Conservation (phyloP, 371 early-diverging fungal genomes). For the Syncephalastrum monosporum region DNA sequence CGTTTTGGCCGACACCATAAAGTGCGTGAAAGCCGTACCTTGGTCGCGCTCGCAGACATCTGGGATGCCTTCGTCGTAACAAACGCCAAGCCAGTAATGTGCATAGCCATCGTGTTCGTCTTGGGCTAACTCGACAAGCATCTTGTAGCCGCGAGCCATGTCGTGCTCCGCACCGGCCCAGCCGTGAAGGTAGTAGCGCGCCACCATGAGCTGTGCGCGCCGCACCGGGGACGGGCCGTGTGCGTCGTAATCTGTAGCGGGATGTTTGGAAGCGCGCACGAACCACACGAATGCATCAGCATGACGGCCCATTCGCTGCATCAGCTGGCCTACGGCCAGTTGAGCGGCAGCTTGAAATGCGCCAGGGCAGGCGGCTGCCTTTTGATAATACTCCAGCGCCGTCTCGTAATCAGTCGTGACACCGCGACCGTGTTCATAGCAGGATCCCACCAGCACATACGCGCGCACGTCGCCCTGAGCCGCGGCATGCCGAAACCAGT, state of each 20-base stretch:
- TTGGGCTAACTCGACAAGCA: constrained; percentile 21
- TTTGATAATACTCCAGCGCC: constrained; percentile 67
- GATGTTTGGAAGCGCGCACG: constrained; percentile 30
- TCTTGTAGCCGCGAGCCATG: constrained; percentile 26
- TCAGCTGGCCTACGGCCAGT: constrained; percentile 31
- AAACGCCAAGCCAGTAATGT: constrained; percentile 45
- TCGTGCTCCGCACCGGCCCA: constrained; percentile 27
- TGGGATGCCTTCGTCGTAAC: constrained; percentile 43
- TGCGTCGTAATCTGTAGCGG: background rate
- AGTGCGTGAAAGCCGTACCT: constrained; percentile 30
- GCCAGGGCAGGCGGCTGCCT: constrained; percentile 48
- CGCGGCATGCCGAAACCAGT: constrained; percentile 67
- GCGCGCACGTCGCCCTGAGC: constrained; percentile 60
- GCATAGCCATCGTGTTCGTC: constrained; percentile 19
- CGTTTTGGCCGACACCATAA: constrained; percentile 28
- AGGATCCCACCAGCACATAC: constrained; percentile 67
- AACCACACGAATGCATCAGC: constrained; percentile 41
- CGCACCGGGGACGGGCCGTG: constrained; percentile 12
- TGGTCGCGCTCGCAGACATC: constrained; percentile 23
- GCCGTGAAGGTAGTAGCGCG: constrained; percentile 38
- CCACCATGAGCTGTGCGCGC: constrained; percentile 36
- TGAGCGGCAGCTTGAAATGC: constrained; percentile 46
- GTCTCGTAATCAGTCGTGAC: constrained; percentile 43
- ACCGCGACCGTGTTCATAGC: constrained; percentile 73
- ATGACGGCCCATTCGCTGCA: constrained; percentile 31